These are phyloP conservation scores for Silybum marianum DNA, from an alignment of 129 eudicot species.

Conservation along the genomic window DNA sequence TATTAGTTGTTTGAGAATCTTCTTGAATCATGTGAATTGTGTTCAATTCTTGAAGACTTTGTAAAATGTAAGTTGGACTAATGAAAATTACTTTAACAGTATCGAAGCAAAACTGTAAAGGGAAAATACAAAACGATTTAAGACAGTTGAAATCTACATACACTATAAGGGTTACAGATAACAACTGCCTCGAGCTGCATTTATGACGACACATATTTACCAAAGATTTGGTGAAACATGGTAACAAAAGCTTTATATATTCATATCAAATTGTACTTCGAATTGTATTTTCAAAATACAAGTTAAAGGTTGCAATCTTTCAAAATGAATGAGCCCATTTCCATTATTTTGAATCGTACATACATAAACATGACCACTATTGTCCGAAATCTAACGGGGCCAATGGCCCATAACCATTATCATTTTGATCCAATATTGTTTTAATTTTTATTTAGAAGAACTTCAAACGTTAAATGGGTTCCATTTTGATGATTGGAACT, in stretches of 20 bases:
- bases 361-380: neutral
- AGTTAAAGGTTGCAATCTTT: neutral
- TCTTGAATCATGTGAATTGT: neutral
- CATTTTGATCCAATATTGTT: neutral
- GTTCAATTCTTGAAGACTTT: neutral
- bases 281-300: neutral
- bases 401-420: neutral
- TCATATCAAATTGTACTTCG: neutral
- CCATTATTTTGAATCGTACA: neutral
- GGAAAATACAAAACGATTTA: neutral
- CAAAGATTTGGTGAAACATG: neutral
- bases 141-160: neutral
- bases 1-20: neutral
- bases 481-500: neutral
- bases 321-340: neutral
- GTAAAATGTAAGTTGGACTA: neutral
- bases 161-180: neutral
- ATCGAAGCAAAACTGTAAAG: neutral
- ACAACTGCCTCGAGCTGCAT: neutral
- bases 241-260: neutral
- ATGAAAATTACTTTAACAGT: neutral
- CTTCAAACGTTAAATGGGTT: neutral
- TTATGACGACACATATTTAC: neutral
- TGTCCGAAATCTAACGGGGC: neutral
- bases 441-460: neutral